Percentiles rank a stretch among this genome's conserved stretches.
Evolutionary conservation across 495 filamentous ascomycete genomes (phyloP).

Genomic region (Podospora bellae-mahoneyi): DNA sequence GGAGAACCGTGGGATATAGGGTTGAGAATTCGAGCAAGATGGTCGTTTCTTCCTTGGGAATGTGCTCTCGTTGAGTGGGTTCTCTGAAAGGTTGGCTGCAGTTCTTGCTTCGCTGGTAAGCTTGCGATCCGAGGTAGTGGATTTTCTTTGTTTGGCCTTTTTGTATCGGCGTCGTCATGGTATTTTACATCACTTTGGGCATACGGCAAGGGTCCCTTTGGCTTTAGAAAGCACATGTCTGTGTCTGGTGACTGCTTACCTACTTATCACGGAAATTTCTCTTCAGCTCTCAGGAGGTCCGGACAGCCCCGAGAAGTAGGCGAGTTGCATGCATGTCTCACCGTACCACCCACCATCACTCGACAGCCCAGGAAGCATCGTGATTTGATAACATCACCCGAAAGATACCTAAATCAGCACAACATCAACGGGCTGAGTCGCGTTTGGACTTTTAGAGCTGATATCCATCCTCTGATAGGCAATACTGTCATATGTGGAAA

Average conservation of each 20-base stretch:
- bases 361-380: neutral
- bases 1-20: neutral
- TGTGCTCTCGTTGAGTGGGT: neutral
- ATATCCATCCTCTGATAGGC: neutral
- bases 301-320: neutral
- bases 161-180: neutral
- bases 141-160: neutral
- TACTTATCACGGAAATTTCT: neutral
- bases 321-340: neutral
- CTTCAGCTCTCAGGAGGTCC: neutral
- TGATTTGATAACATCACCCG: neutral
- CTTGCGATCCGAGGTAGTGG: slow-evolving; percentile 2
- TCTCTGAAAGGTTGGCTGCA: neutral
- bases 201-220: neutral
- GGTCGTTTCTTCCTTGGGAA: neutral
- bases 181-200: neutral
- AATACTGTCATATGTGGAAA: neutral
- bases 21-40: neutral
- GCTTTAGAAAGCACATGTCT: neutral
- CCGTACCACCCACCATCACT: neutral
- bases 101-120: neutral
- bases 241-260: neutral
- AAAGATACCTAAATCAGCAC: too few relatives aligned
- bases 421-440: neutral
- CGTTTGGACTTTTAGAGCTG: neutral